Conservation (phyloP, 805 yeast species). For the Teunomyces aglyptinius region DNA sequence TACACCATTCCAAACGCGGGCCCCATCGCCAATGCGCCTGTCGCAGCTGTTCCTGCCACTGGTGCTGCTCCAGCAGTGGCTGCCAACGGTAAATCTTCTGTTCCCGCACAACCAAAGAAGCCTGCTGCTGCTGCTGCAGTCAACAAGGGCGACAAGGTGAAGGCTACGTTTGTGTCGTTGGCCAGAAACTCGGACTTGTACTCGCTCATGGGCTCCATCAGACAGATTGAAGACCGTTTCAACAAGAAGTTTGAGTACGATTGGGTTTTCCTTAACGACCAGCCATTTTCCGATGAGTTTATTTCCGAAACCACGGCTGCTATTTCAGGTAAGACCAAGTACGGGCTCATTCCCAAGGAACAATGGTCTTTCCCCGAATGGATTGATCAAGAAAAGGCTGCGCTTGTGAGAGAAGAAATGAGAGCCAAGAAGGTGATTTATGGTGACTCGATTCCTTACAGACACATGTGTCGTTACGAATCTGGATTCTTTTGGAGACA, state of each 20-base stretch:
- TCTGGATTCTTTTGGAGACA: slow-evolving; percentile 88
- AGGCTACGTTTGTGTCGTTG: slow-evolving; percentile 78
- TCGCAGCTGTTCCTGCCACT: slow-evolving; percentile 7
- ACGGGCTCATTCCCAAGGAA: slow-evolving; percentile 76
- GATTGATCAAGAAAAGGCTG: slow-evolving; percentile 77
- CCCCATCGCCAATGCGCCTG: background rate
- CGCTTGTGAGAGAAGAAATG: slow-evolving; percentile 58
- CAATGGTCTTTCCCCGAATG: slow-evolving; percentile 88
- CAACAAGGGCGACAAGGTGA: slow-evolving; percentile 37
- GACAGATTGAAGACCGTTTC: slow-evolving; percentile 86
- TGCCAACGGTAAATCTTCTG: slow-evolving; percentile 8
- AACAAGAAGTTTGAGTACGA: slow-evolving; percentile 79
- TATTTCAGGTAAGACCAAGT: slow-evolving; percentile 74
- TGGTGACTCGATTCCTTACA: slow-evolving; percentile 72
- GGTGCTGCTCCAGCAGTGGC: slow-evolving; percentile 3
- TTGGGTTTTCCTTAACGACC: slow-evolving; percentile 94
- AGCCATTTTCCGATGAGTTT: slow-evolving; percentile 79
- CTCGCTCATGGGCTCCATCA: slow-evolving; percentile 60
- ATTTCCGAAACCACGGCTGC: slow-evolving; percentile 62
- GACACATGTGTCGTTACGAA: slow-evolving; percentile 93
- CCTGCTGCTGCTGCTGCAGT: slow-evolving; percentile 7
- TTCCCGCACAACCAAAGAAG: slow-evolving; percentile 11
- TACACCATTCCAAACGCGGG: slow-evolving; percentile 25
- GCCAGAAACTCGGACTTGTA: slow-evolving; percentile 75
- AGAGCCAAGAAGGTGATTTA: slow-evolving; percentile 56